A percentile compares a stretch with the other conserved stretches of the same genome.
Evolutionary conservation across 306 rosid species (phyloP).

Genomic region (Lathyrus tuberosus): DNA sequence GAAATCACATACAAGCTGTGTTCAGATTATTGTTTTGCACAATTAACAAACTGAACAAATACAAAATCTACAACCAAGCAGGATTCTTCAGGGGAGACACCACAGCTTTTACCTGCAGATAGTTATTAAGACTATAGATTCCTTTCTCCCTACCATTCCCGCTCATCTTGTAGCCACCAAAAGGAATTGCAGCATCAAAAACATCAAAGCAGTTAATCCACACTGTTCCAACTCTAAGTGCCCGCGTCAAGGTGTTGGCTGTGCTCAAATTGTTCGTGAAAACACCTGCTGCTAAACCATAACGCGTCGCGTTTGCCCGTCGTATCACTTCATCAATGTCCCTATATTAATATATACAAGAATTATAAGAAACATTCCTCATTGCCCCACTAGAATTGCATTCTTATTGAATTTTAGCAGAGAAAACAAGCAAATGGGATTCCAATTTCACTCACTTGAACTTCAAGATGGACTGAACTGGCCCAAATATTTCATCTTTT

Average conservation of each 20-base stretch:
- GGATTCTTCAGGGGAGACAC: conserved; percentile 73
- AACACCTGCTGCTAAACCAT: conserved; percentile 91
- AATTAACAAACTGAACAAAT: neutral
- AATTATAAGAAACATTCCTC: neutral
- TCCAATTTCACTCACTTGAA: conserved; percentile 70
- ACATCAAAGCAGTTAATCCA: conserved; percentile 95
- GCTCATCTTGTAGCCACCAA: conserved; percentile 97
- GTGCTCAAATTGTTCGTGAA: conserved; percentile 64
- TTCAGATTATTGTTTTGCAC: neutral
- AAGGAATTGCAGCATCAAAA: conserved; percentile 93
- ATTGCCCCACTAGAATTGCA: neutral
- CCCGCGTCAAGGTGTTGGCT: conserved; percentile 76
- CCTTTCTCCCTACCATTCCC: conserved; percentile 91
- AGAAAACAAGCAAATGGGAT: neutral
- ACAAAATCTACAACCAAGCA: conserved; percentile 63
- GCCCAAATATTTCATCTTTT: conserved; percentile 93
- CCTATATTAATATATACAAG: conserved; percentile 41
- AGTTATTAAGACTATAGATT: conserved; percentile 77
- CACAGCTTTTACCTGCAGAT: conserved; percentile 88
- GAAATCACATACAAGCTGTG: neutral
- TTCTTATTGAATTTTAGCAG: no score
- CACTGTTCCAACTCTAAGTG: conserved; percentile 74
- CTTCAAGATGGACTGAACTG: conserved; percentile 86
- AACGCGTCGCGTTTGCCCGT: conserved; percentile 64
- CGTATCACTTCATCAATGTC: conserved; percentile 67